Evolutionary conservation across 108 stramenopile genomes (phyloP), one percentile per base, ranked within the genome.

Genomic region (Skeletonema marinoi): DNA sequence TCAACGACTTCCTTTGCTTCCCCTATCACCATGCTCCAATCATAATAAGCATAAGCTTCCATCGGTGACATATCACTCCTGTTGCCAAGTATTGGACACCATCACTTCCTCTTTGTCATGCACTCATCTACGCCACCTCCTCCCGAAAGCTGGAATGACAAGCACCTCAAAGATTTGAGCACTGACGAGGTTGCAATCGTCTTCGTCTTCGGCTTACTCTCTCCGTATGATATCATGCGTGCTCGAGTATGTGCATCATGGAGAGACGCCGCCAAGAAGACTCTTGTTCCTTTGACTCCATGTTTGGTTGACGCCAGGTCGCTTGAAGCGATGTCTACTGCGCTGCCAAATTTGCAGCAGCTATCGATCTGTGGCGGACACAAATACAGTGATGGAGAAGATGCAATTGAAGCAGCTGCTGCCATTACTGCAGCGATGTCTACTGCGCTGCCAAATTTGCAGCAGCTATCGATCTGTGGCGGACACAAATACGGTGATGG

Each of bases 171-270:
- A 25, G 25, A 25, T 0, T 25, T 25, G 25, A 25, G 25, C 25
- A 0, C 25, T 0, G 25, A 25, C 25, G 25, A 25, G 25, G 25
- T 25, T 25, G 25, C 25, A 25, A 36, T 6, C 35, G 51, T 68
- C 44, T 31, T 6, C 35, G 51, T 68, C 44, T 31, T 68, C 9
- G 10, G 67, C 17, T 68, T 48, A 0, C 67, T 68, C 17, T 5
- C 13, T 25, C 25, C 6, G 17, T 6, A 59, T 16, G 32, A 35
- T 2, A 69, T 69, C 58, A 44, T 69, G 54, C 48, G 3, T 17
- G 56, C 56, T n/a, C 68, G 68, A 59, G 68, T 69, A 16, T 69
- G 68, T n/a, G 4, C 19, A 9, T 6, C n/a, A 0, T 35, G 21
- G 30, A 69, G 25, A 25, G 68, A 69, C 4, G 68, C 68, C 16